Evolutionary conservation across 306 rosid genomes (phyloP).

Genomic region (Quercus alba): DNA sequence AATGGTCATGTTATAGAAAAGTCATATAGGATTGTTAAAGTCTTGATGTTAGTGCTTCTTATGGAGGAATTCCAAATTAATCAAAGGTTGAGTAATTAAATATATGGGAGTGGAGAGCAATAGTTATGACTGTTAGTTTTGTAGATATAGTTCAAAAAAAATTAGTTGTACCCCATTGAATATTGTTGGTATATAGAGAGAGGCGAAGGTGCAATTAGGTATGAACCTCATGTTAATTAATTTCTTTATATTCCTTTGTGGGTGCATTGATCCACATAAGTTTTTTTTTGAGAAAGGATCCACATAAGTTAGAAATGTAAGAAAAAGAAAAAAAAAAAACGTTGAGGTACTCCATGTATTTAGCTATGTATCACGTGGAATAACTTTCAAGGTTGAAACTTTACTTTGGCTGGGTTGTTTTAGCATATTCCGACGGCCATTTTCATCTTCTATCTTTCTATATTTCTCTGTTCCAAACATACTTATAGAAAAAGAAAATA

Average conservation of each 20-base stretch:
- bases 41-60: background rate
- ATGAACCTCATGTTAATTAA: background rate
- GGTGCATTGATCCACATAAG: no score
- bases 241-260: background rate
- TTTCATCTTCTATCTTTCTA: no score
- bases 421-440: background rate
- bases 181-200: background rate
- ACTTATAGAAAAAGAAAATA: no score
- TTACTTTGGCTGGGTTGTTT: background rate
- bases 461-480: no score
- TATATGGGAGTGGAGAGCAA: background rate
- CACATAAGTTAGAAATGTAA: no score
- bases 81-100: background rate
- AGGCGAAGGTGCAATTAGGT: background rate
- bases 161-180: background rate
- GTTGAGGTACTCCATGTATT: no score
- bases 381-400: background rate
- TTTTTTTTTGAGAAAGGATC: no score
- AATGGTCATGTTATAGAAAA: background rate
- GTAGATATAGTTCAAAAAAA: background rate
- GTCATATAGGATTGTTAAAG: background rate
- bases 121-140: conserved; percentile 1
- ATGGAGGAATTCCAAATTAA: background rate
- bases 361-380: no score
- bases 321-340: no score